phyloP scores from a whole-genome alignment of 2,329 filamentous ascomycete species.

The Colletotrichum sp. region DNA sequence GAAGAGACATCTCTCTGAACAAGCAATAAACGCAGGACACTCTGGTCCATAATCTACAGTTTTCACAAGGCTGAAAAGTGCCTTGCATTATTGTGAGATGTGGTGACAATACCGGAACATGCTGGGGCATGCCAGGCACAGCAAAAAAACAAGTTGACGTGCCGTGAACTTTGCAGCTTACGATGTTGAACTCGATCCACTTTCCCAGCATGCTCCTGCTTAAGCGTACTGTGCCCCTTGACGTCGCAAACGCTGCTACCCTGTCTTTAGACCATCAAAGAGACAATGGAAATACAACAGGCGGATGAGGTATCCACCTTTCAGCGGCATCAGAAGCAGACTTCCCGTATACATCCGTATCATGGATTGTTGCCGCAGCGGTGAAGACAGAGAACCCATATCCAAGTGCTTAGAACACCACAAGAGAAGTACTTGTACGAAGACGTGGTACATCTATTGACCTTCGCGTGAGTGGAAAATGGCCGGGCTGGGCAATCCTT shows the following conservation, averaged over 20 bases:
- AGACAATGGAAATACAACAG: neutral
- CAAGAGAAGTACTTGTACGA: neutral
- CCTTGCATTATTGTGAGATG: neutral
- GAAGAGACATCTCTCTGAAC: neutral
- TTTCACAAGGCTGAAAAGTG: neutral
- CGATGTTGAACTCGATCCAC: neutral
- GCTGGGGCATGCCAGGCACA: neutral
- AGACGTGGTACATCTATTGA: neutral
- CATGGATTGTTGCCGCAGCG: neutral
- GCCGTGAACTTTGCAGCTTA: neutral
- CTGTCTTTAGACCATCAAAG: neutral
- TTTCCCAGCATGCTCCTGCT: neutral
- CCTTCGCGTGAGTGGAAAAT: neutral
- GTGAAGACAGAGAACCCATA: neutral
- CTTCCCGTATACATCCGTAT: neutral
- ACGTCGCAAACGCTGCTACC: neutral
- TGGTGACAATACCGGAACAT: neutral
- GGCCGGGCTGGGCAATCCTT: neutral
- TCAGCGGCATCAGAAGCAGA: neutral
- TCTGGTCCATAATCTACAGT: neutral
- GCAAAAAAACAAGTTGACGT: neutral
- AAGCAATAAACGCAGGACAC: rapidly evolving
- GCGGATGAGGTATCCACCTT: neutral
- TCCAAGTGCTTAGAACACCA: neutral
- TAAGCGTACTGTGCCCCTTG: neutral